Evolutionary conservation across 176 grass and related monocot species (phyloP).

Genomic region (Leersia perrieri): DNA sequence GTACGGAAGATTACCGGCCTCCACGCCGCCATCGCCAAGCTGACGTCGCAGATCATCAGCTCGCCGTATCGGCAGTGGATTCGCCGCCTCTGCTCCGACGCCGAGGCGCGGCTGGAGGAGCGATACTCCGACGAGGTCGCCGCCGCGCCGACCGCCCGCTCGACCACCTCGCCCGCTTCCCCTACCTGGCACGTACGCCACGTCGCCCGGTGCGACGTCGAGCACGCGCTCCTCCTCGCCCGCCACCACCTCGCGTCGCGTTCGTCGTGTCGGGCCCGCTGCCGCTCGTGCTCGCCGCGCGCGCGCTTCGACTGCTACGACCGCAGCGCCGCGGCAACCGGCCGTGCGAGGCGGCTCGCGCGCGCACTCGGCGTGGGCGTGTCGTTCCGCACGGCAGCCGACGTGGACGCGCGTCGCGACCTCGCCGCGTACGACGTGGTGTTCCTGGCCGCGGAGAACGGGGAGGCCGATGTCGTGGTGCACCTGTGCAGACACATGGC

Average conservation of each 20-base stretch:
- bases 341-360: conserved; percentile 33
- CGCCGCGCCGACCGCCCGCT: conserved; percentile 44
- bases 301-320: conserved; percentile 27
- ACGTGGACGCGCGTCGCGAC: conserved; percentile 5
- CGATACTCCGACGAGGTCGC: conserved; percentile 48
- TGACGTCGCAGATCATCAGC: too few species aligned
- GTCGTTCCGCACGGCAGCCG: conserved; percentile 43
- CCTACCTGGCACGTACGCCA: conserved; percentile 54
- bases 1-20: conserved; percentile 41
- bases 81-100: conserved; percentile 45
- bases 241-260: conserved; percentile 14
- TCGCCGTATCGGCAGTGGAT: too few species aligned
- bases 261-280: conserved; percentile 37
- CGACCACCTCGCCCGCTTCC: conserved; percentile 40
- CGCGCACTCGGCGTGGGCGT: conserved; percentile 25
- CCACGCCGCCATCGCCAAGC: conserved; percentile 28
- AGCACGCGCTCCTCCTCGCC: conserved; percentile 25
- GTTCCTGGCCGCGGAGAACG: conserved; percentile 58
- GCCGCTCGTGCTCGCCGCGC: conserved; percentile 23
- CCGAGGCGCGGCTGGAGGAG: conserved; percentile 45
- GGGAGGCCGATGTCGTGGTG: conserved; percentile 35
- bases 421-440: conserved; percentile 45
- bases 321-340: conserved; percentile 23
- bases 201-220: conserved; percentile 37
- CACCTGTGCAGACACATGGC: conserved; percentile 53